These are phyloP conservation scores for Hemileccinum rubropunctum DNA, from an alignment of 768 basidiomycete genomes.

Conservation along the genomic window DNA sequence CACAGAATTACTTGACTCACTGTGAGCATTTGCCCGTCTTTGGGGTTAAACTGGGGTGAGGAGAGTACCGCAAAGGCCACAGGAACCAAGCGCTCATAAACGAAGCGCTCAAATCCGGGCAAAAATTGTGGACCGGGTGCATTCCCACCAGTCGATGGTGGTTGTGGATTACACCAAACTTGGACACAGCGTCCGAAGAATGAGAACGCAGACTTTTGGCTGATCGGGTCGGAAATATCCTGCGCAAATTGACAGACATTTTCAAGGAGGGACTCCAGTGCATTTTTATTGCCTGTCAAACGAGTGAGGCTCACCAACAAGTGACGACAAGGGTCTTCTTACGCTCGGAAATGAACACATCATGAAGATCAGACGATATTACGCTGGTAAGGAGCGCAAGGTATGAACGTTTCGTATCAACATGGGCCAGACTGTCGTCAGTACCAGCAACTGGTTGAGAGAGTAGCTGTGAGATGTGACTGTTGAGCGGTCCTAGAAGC, in stretches of 20 bases:
- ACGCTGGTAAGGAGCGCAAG: conserved; percentile 78
- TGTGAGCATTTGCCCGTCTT: conserved; percentile 82
- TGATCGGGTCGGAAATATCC: conserved; percentile 70
- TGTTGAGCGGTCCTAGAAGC: conserved; percentile 80
- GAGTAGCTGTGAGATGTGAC: conserved; percentile 76
- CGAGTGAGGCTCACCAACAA: neutral
- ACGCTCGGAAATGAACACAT: conserved; percentile 88
- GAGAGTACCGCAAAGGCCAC: conserved; percentile 80
- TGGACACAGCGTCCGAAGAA: conserved; percentile 71
- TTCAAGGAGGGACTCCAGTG: conserved; percentile 73
- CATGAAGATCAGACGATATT: conserved; percentile 76
- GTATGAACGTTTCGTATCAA: conserved; percentile 86
- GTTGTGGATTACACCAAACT: conserved; percentile 61
- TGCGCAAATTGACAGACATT: conserved; percentile 70
- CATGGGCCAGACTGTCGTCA: conserved; percentile 77
- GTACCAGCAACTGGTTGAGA: conserved; percentile 83
- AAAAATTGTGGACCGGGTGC: conserved; percentile 40
- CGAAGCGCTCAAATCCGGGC: conserved; percentile 89
- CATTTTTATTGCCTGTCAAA: conserved; percentile 54
- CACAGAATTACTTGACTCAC: conserved; percentile 43
- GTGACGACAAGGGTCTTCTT: conserved; percentile 27
- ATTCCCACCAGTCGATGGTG: conserved; percentile 33
- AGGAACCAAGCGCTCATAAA: conserved; percentile 85
- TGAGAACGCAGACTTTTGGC: conserved; percentile 76
- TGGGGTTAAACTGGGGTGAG: conserved; percentile 76